Percentiles rank a stretch among this genome's conserved stretches.
Evolutionary conservation across 1,284 basidiomycete genomes (phyloP).

Genomic region (Tilletia indica): DNA sequence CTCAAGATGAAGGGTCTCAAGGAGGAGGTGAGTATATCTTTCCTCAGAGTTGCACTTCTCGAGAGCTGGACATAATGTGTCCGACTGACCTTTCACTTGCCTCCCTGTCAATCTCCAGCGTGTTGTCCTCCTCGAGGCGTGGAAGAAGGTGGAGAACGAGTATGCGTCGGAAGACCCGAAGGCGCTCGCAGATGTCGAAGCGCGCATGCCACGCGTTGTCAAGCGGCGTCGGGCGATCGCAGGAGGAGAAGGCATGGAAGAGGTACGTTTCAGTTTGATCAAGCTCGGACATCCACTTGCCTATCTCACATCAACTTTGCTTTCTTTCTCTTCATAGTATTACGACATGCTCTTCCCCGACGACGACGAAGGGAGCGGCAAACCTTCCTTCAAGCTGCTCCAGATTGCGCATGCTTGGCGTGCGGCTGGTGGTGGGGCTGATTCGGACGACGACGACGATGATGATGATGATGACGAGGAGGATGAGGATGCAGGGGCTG

Average conservation of each 20-base stretch:
- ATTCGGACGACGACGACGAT: constrained; percentile 1
- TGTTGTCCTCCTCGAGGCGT: constrained; percentile 81
- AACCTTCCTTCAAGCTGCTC: constrained; percentile 49
- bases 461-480: constrained; percentile 14
- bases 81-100: background rate
- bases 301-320: background rate
- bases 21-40: constrained; percentile 68
- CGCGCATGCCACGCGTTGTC: constrained; percentile 84
- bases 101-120: constrained; percentile 59
- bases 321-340: constrained; percentile 25
- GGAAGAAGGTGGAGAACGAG: constrained; percentile 84
- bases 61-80: background rate
- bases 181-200: constrained; percentile 72
- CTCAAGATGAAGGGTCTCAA: constrained; percentile 77
- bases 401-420: constrained; percentile 50
- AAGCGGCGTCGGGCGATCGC: constrained; percentile 62
- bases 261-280: constrained; percentile 21
- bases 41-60: no score
- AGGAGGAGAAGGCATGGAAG: constrained; percentile 45
- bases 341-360: constrained; percentile 55
- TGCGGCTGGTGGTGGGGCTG: constrained; percentile 1
- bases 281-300: background rate
- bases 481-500: constrained; percentile 6
- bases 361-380: constrained; percentile 46
- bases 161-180: constrained; percentile 55